These are phyloP conservation scores for Sambucus nigra DNA, from an alignment of 129 eudicot genomes.

Conservation along the genomic window DNA sequence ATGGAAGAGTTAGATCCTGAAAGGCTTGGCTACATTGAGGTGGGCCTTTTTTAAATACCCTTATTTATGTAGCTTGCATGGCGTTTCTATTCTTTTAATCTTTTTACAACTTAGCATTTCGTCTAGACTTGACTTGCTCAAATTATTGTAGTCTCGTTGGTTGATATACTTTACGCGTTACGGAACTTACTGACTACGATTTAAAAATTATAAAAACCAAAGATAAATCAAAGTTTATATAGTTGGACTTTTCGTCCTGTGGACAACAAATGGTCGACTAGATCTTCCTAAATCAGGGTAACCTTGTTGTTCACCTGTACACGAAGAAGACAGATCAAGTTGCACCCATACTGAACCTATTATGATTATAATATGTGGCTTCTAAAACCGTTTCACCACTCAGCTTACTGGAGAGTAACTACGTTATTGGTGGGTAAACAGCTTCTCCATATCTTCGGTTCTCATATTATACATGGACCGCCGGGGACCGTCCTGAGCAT, in stretches of 20 bases:
- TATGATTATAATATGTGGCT: not conserved
- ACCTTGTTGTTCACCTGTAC: conserved; percentile 51
- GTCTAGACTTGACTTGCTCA: not conserved
- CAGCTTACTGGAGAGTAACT: too few relatives aligned
- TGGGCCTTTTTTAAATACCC: conserved; percentile 11
- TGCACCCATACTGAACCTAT: not conserved
- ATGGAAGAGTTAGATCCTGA: conserved; percentile 99
- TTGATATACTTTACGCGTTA: too few relatives aligned
- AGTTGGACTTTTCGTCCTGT: conserved; percentile 20
- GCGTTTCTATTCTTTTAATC: not conserved
- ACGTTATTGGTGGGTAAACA: too few relatives aligned
- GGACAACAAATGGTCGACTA: conserved; percentile 21
- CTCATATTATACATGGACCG: too few relatives aligned
- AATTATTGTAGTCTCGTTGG: too few relatives aligned
- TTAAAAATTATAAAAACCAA: not conserved
- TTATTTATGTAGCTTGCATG: not conserved
- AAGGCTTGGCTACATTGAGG: conserved; percentile 96
- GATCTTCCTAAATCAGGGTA: conserved; percentile 15
- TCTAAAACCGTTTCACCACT: not conserved
- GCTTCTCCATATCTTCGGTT: conserved; percentile 19
- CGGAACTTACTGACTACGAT: too few relatives aligned
- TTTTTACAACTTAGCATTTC: not conserved
- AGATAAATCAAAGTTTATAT: not conserved
- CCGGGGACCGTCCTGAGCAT: too few relatives aligned
- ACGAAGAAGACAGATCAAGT: conserved; percentile 24